These are phyloP conservation scores for Mortierella alpina DNA, from an alignment of 192 early-diverging fungal species.

Conservation along the genomic window DNA sequence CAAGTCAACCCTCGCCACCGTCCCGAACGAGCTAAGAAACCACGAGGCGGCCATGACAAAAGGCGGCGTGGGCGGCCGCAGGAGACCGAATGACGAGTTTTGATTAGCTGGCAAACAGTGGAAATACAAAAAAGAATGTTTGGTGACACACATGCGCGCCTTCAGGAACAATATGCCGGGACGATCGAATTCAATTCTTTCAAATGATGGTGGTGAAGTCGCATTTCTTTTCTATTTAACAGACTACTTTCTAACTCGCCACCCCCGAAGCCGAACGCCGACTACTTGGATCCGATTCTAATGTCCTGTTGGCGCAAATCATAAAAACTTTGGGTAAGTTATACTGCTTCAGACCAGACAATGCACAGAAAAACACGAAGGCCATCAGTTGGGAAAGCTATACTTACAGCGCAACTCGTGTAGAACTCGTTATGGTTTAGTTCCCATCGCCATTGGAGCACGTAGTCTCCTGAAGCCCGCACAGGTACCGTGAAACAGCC, in stretches of 20 bases:
- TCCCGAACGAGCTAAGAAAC: conserved; percentile 86
- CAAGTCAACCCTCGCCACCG: conserved; percentile 80
- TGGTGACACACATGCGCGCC: not conserved
- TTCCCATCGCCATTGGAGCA: conserved; percentile 37
- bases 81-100: conserved; percentile 64
- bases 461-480: conserved; percentile 8
- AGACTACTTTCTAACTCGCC: no score
- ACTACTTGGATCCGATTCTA: no score
- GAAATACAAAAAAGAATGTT: not conserved
- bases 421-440: conserved; percentile 43
- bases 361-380: no score
- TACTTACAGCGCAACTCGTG: conserved; percentile 42
- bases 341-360: no score
- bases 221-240: no score
- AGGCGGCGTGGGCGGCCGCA: conserved; percentile 67
- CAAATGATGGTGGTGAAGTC: no score
- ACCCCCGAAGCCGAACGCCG: no score
- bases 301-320: no score
- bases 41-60: conserved; percentile 90
- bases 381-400: no score
- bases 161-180: no score
- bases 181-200: no score
- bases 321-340: no score
- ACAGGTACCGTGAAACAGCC: conserved; percentile 23
- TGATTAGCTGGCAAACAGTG: not conserved